phyloP scores from a whole-genome alignment of 2,329 filamentous ascomycete species.

The Pseudocercospora musae region DNA sequence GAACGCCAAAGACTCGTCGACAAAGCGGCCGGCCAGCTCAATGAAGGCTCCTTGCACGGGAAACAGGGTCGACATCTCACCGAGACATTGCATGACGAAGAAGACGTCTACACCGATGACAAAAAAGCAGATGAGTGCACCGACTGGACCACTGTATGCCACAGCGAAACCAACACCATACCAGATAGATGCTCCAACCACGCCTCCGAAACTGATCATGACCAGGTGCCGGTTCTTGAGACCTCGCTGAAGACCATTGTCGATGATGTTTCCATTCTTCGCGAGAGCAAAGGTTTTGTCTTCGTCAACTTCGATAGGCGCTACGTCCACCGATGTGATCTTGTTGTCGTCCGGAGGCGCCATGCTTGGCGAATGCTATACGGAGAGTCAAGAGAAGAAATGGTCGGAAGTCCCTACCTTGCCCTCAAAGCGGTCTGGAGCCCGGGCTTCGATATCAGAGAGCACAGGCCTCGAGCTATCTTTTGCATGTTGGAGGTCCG shows the following conservation, averaged over 20 bases:
- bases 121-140: constrained; percentile 17
- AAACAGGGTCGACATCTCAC: constrained; percentile 16
- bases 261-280: constrained; percentile 10
- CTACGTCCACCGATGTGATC: constrained; percentile 3
- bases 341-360: constrained; percentile 2
- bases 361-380: background rate
- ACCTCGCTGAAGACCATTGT: constrained; percentile 15
- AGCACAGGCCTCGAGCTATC: background rate
- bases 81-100: constrained; percentile 19
- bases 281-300: constrained; percentile 5
- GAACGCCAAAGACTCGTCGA: constrained; percentile 17
- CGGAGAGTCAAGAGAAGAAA: background rate
- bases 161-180: constrained; percentile 15
- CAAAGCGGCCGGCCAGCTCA: constrained; percentile 16
- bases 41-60: constrained; percentile 17
- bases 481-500: background rate
- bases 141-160: constrained; percentile 14
- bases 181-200: constrained; percentile 19
- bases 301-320: background rate
- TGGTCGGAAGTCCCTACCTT: background rate
- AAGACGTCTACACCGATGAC: constrained; percentile 17
- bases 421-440: background rate
- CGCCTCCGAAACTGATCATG: constrained; percentile 19
- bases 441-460: background rate
- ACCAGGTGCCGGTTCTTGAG: constrained; percentile 16